Evolutionary conservation across 768 basidiomycete genomes (phyloP).

Genomic region (Lyophyllum shimeji): DNA sequence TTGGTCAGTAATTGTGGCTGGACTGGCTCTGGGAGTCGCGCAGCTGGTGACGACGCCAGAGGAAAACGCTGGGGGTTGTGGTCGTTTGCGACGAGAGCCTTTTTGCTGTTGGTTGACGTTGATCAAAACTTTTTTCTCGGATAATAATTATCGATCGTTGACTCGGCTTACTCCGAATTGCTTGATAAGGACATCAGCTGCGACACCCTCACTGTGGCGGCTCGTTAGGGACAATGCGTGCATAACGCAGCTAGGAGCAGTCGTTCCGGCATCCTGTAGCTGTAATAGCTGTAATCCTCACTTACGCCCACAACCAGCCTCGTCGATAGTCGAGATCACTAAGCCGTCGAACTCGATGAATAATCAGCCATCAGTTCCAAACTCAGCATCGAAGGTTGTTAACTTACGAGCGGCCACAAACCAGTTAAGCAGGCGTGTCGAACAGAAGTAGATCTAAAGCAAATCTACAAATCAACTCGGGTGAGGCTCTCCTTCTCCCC

Average conservation of each 20-base stretch:
- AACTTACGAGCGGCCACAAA: background rate
- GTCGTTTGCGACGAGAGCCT: slow-evolving; percentile 1
- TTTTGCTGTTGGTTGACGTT: slow-evolving; percentile 16
- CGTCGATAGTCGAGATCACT: slow-evolving; percentile 13
- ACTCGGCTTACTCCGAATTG: slow-evolving; percentile 14
- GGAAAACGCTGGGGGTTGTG: slow-evolving; percentile 2
- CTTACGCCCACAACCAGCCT: background rate
- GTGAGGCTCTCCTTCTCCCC: background rate
- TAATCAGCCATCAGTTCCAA: slow-evolving; percentile 11
- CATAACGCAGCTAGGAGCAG: background rate
- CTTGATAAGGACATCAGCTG: slow-evolving; percentile 2
- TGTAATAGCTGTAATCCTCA: background rate
- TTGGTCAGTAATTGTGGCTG: slow-evolving; percentile 72
- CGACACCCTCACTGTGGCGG: background rate
- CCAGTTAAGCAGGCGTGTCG: background rate
- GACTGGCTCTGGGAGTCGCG: slow-evolving; percentile 38
- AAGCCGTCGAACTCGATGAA: background rate
- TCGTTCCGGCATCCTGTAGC: background rate
- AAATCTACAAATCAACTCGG: background rate
- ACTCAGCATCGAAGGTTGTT: slow-evolving; percentile 1
- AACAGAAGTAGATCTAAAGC: slow-evolving; percentile 2
- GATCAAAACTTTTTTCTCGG: slow-evolving; percentile 14
- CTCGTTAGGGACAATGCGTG: background rate
- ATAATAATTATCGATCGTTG: slow-evolving; percentile 14
- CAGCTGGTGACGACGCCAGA: slow-evolving; percentile 23